Base-by-base conservation (phyloP, 140 eudicot species). In the Eryngium alpinum region DNA sequence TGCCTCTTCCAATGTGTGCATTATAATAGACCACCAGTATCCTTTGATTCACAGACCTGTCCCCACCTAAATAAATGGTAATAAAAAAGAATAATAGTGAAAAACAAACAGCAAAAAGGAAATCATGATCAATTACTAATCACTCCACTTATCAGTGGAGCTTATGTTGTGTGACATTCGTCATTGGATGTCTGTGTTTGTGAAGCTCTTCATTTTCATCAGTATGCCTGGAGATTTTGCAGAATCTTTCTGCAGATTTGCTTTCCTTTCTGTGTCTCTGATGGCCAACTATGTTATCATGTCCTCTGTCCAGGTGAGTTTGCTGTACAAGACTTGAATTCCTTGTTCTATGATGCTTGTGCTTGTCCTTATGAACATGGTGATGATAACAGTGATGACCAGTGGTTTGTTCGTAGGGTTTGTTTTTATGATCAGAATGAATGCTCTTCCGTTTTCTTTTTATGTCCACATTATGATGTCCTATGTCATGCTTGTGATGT, bases 351-450 rank as follows among this genome's bases (percentile, higher is more conserved):
- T 85, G 87, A 84, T 87, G 96, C 83, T 86, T 92, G 78, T 84
- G 94, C 84, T 88, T 88, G 50, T 88, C 89, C 81, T 88, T 90
- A 65, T 91, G 92, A 60, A 85, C 91, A 83, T 87, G 92, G 77
- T 38, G 46, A 38, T 65, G 34, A 27, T 9, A n/a, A n/a, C n/a
- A n/a, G n/a, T n/a, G n/a, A n/a, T n/a, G n/a, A n/a, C n/a, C 91
- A 46, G 62, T 67, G 77, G 85, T 83, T 21, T 62, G 83, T 3
- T 79, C 82, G 16, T 66, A 12, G 81, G 85, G 87, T 52, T 72
- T 75, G 77, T 87, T 87, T 52, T 70, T 84, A 53, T 84, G 90
- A 32, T 81, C 84, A 59, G 28, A 79, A 84, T 82, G 84, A 72
- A 43, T 72, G 70, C 50, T 84, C 50, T 67, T 81, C 38, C 77